These are phyloP conservation scores for Tricholoma sp. DNA, from an alignment of 768 basidiomycete species.

Conservation along the genomic window DNA sequence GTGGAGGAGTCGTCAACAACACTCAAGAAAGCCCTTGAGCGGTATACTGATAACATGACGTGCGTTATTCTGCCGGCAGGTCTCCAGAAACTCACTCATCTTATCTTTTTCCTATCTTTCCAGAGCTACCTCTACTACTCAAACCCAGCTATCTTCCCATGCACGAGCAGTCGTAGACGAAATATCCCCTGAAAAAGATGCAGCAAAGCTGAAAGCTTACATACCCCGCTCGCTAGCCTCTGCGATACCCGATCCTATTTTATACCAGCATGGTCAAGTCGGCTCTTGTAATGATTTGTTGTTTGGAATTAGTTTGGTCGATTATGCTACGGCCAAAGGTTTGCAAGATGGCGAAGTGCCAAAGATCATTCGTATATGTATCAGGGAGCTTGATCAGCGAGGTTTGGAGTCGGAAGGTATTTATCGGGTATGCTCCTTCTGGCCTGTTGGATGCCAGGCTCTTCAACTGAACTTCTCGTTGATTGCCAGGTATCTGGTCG, in stretches of 20 bases:
- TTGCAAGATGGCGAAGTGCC: conserved; percentile 71
- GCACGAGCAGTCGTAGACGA: conserved; percentile 54
- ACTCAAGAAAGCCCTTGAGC: conserved; percentile 59
- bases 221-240: conserved; percentile 60
- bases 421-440: conserved; percentile 51
- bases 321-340: conserved; percentile 81
- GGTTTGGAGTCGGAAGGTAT: conserved; percentile 79
- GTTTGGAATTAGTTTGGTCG: conserved; percentile 83
- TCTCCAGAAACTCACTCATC: background rate
- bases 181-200: conserved; percentile 70
- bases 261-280: conserved; percentile 75
- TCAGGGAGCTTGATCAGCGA: conserved; percentile 75
- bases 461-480: background rate
- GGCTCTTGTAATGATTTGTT: conserved; percentile 86
- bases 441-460: background rate
- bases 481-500: conserved; percentile 67
- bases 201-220: conserved; percentile 45
- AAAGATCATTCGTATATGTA: conserved; percentile 74
- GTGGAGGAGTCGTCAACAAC: conserved; percentile 63
- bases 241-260: conserved; percentile 62
- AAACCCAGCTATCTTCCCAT: conserved; percentile 67
- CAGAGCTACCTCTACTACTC: conserved; percentile 75
- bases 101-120: background rate
- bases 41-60: conserved; percentile 80
- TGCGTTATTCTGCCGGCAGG: conserved; percentile 26